These are phyloP conservation scores for Stylonectria norvegica DNA, from an alignment of 2,329 filamentous ascomycete genomes.

Conservation along the genomic window DNA sequence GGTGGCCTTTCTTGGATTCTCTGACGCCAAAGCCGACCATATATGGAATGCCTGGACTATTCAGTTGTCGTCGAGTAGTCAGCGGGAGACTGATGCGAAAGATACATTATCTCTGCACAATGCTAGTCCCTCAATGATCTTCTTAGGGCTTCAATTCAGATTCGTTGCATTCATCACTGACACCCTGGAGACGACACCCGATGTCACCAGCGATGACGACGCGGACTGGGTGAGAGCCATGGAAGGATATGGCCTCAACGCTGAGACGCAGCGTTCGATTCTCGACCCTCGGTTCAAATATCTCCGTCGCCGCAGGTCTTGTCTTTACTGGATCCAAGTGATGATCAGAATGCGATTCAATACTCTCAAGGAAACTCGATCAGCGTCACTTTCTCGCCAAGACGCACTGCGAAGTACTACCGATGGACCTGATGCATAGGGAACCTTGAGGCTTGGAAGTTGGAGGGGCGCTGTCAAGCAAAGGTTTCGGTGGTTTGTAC, in stretches of 20 bases:
- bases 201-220: constrained; percentile 8
- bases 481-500: too few species aligned
- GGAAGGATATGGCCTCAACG: constrained; percentile 5
- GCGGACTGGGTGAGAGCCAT: constrained; percentile 8
- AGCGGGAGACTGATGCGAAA: constrained; percentile 11
- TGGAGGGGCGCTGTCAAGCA: too few species aligned
- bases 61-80: constrained; percentile 7
- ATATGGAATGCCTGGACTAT: constrained; percentile 14
- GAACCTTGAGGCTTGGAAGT: too few species aligned
- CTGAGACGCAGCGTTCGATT: constrained; percentile 12
- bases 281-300: constrained; percentile 16
- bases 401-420: too few species aligned
- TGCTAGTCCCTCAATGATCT: too few species aligned
- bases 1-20: constrained; percentile 14
- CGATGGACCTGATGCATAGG: too few species aligned
- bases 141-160: constrained; percentile 2
- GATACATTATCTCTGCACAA: too few species aligned
- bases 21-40: constrained; percentile 6
- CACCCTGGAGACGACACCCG: constrained; percentile 1
- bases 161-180: constrained; percentile 14
- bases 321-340: constrained; percentile 14
- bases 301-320: constrained; percentile 11
- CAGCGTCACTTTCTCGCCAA: too few species aligned
- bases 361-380: constrained; percentile 8
- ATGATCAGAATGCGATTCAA: constrained; percentile 16